Evolutionary conservation across 768 basidiomycete species (phyloP), one percentile per base, ranked within the genome.

Genomic region (Tulasnella calospora): DNA sequence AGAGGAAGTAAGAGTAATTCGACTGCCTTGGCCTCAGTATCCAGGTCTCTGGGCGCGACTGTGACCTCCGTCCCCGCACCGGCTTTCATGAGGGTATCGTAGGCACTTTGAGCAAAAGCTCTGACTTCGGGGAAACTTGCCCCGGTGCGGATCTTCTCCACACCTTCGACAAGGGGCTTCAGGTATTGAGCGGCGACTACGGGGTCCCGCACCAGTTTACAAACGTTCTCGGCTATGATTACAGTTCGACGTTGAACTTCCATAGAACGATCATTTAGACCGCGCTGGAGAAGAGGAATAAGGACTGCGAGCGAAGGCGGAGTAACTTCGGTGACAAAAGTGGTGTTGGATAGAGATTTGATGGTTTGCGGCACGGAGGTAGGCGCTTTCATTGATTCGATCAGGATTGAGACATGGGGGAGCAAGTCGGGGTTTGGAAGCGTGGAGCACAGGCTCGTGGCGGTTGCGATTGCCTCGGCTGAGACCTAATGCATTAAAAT

Each of bases 81-180:
- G 70, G 96, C 90, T 81, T 92, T 92, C 79, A 90, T 84, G 76
- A 98, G 87, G 33, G 95, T 95, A 76, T 90, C 87, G 41, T 95
- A 87, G 9, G 97, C 94, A 7, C 92, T 87, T 82, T 92, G 90
- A 76, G 90, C 96, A 84, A 98, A 98, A n/a, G 94, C 94, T 78
- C 96, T 93, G 81, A 98, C 94, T 86, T 99, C 97, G 75, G 97
- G 97, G 88, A 99, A 99, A 36, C 96, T 95, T 76, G 96, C 96
- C 23, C 92, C 89, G 77, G 90, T 90, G 17, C 93, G 93, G 81
- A 98, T 95, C 84, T 92, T 94, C 82, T 94, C 90, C 23, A 97
- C 95, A 78, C 96, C 95, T 44, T 94, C 92, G 5, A 97, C 92
- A 57, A 99, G 90, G 55, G 92, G 88, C 80, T 92, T 92, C 44